These are phyloP conservation scores for Trichophyton verrucosum DNA, from an alignment of 2,329 filamentous ascomycete species.

Conservation along the genomic window DNA sequence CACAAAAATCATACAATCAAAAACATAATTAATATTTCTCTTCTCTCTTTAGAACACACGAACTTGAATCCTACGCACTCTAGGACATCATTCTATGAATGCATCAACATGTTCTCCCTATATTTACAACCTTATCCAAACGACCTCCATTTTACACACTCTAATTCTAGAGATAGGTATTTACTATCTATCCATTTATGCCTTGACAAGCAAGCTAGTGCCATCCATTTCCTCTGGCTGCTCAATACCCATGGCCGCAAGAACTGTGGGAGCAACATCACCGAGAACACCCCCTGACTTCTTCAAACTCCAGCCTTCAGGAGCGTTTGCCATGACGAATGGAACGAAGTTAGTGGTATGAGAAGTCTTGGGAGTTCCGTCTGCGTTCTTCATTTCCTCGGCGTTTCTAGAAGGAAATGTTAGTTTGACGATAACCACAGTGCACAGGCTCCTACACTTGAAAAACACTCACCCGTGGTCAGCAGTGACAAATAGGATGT, in stretches of 20 bases:
- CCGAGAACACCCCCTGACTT: conserved; percentile 81
- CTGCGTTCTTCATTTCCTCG: conserved; percentile 95
- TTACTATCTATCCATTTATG: conserved; percentile 17
- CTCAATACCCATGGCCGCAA: conserved; percentile 79
- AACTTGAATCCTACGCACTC: not conserved
- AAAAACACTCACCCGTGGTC: conserved; percentile 62
- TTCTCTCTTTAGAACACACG: not conserved
- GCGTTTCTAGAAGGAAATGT: conserved; percentile 51
- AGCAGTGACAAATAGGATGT: conserved; percentile 86
- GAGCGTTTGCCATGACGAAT: conserved; percentile 95
- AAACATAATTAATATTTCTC: not conserved
- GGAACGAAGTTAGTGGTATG: conserved; percentile 98
- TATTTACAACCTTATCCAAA: not conserved
- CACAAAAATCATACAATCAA: not conserved
- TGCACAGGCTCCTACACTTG: not conserved
- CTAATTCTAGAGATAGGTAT: not conserved
- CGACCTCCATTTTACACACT: not conserved
- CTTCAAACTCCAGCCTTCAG: conserved; percentile 74
- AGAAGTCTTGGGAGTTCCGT: conserved; percentile 93
- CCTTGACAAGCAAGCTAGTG: conserved; percentile 66
- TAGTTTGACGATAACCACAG: not conserved
- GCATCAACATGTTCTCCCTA: not conserved
- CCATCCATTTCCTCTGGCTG: conserved; percentile 91
- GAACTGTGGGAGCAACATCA: conserved; percentile 89
- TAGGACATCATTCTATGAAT: conserved; percentile 1